These are phyloP conservation scores for Perkinsus marinus DNA, from an alignment of 169 alveolate genomes.

Conservation along the genomic window DNA sequence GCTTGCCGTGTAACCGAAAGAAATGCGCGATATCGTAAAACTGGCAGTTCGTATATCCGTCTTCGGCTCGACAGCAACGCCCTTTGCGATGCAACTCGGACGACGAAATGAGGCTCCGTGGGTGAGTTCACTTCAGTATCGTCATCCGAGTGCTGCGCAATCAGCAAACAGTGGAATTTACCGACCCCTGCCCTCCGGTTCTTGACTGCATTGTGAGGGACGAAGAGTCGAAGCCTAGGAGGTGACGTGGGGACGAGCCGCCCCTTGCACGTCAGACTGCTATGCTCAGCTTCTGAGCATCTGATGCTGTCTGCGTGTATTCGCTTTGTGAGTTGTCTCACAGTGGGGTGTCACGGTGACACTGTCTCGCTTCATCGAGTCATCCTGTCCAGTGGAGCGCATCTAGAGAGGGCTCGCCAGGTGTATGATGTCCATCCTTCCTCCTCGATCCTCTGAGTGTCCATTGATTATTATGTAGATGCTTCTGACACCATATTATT, in stretches of 20 bases:
- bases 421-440: too few species aligned
- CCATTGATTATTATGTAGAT: too few species aligned
- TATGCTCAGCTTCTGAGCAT: not conserved
- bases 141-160: not conserved
- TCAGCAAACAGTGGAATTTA: not conserved
- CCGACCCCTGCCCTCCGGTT: not conserved
- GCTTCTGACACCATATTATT: too few species aligned
- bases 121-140: not conserved
- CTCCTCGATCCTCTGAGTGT: too few species aligned
- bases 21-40: not conserved
- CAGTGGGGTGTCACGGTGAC: too few species aligned
- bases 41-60: not conserved
- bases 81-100: not conserved
- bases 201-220: not conserved
- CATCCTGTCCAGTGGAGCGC: too few species aligned
- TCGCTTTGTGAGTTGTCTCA: too few species aligned
- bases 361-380: too few species aligned
- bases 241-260: not conserved
- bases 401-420: too few species aligned
- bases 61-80: not conserved
- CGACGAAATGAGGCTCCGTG: not conserved
- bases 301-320: not conserved
- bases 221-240: not conserved
- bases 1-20: too few species aligned
- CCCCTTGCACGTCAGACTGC: not conserved